These are phyloP conservation scores for Cladosporium sp. DNA, from an alignment of 2,329 filamentous ascomycete species.

Conservation along the genomic window DNA sequence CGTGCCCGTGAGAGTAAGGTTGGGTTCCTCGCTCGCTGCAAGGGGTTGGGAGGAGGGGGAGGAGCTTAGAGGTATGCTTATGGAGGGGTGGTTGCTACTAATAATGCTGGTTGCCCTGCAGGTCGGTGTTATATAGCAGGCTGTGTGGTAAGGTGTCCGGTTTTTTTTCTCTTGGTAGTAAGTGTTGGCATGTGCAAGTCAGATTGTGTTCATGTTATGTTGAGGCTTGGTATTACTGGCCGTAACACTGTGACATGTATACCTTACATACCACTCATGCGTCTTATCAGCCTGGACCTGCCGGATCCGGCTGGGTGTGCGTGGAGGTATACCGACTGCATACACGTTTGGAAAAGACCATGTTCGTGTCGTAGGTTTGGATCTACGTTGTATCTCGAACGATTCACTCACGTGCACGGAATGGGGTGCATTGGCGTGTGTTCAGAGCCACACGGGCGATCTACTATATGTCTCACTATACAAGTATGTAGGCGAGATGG, in stretches of 20 bases:
- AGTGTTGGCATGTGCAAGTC: not conserved
- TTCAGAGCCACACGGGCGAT: not conserved
- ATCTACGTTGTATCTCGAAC: not conserved
- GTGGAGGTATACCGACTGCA: not conserved
- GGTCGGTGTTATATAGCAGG: not conserved
- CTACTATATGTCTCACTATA: not conserved
- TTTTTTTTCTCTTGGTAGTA: not conserved
- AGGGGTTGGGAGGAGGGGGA: not conserved
- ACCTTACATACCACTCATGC: not conserved
- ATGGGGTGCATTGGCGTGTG: not conserved
- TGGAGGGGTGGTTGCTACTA: not conserved
- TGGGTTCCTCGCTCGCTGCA: not conserved
- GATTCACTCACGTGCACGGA: not conserved
- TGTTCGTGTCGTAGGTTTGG: not conserved
- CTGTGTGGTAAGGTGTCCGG: not conserved
- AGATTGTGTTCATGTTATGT: not conserved
- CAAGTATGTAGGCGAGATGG: too few species aligned
- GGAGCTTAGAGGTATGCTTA: not conserved
- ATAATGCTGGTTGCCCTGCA: not conserved
- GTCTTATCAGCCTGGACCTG: not conserved
- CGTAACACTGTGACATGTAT: not conserved
- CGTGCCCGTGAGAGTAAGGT: not conserved
- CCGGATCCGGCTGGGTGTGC: not conserved
- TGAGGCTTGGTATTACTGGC: not conserved
- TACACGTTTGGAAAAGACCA: not conserved